phyloP scores from a whole-genome alignment of 371 early-diverging fungal genomes.

The Mucor ambiguus region DNA sequence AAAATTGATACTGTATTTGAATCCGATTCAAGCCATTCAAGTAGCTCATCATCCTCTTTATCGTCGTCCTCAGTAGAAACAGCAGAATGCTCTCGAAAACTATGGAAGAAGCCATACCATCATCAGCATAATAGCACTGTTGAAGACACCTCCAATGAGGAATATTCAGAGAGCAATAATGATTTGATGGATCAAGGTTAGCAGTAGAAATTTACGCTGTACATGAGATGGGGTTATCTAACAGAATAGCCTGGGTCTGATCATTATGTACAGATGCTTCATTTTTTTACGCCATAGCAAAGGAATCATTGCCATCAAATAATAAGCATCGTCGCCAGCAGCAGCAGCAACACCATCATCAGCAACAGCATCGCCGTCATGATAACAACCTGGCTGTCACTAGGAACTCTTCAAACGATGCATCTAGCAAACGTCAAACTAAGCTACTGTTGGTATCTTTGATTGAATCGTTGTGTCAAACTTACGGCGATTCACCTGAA shows the following conservation, averaged over 20 bases:
- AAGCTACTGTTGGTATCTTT: constrained; percentile 74
- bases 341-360: background rate
- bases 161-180: constrained; percentile 10
- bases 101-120: constrained; percentile 19
- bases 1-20: constrained; percentile 10
- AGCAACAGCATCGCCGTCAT: background rate
- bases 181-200: constrained; percentile 5
- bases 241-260: background rate
- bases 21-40: constrained; percentile 7
- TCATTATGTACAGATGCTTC: background rate
- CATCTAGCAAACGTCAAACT: constrained; percentile 62
- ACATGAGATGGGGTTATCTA: background rate
- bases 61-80: constrained; percentile 9
- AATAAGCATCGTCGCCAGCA: background rate
- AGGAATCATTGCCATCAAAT: background rate
- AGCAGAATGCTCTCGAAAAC: constrained; percentile 24
- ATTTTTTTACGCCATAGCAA: background rate
- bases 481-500: constrained; percentile 82
- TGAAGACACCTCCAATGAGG: background rate
- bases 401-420: constrained; percentile 14
- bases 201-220: background rate
- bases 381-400: constrained; percentile 2
- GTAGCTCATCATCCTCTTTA: background rate
- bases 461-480: constrained; percentile 82
- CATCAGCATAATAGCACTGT: background rate